Percentiles rank a stretch among this genome's conserved stretches.
These are phyloP conservation scores for Podila minutissima DNA, from an alignment of 192 early-diverging fungal species.

Conservation along the genomic window DNA sequence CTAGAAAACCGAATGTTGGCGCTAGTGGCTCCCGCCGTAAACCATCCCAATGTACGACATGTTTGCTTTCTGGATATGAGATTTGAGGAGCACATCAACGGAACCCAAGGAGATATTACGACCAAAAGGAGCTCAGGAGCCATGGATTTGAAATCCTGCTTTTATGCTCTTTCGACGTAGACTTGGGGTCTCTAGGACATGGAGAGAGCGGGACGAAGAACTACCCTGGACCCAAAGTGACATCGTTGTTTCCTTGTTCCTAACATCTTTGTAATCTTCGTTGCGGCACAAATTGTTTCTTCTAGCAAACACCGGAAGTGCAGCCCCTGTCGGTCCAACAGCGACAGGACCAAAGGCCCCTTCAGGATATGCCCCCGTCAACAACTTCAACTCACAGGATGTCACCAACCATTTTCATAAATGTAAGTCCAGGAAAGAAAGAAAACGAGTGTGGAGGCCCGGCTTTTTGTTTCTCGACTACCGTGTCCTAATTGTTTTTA, in stretches of 20 bases:
- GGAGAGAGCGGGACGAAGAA: too few species aligned
- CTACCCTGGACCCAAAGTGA: too few species aligned
- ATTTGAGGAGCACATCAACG: neutral
- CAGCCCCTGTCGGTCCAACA: neutral
- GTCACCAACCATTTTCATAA: constrained; percentile 48
- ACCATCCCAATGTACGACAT: constrained; percentile 25
- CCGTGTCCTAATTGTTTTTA: too few species aligned
- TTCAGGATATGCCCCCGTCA: constrained; percentile 23
- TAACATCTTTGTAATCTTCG: too few species aligned
- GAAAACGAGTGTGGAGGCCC: too few species aligned
- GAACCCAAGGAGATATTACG: neutral
- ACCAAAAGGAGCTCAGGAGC: neutral
- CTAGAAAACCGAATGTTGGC: constrained; percentile 31
- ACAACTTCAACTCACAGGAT: constrained; percentile 50
- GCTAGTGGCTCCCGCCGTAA: constrained; percentile 34
- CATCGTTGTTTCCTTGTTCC: too few species aligned
- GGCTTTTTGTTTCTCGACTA: too few species aligned
- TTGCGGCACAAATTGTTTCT: neutral
- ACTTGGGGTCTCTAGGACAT: too few species aligned
- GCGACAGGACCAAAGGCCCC: constrained; percentile 18
- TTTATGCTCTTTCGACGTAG: too few species aligned
- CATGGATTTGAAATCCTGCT: too few species aligned
- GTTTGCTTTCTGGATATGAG: neutral
- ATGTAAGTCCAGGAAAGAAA: neutral
- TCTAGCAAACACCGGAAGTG: constrained; percentile 9